Base-by-base conservation (phyloP, 2,329 filamentous ascomycete species). In the Fusarium redolens region DNA sequence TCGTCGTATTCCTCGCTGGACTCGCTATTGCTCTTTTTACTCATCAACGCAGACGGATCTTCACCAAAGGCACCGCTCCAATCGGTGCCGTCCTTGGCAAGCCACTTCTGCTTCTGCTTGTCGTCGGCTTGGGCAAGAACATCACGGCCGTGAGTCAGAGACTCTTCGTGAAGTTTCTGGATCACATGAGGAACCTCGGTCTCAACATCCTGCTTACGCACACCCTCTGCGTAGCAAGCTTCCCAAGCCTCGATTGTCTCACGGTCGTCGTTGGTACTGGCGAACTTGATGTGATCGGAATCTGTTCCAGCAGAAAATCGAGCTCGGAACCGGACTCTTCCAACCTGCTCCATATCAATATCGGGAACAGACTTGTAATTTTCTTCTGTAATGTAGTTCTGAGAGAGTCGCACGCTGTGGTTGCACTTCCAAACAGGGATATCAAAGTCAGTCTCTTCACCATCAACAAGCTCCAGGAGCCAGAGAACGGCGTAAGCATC, bases 211-310 rank as follows among this genome's bases (percentile, higher is more conserved):
- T 91, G 88, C 18, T 86, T 83, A 4, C 96, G 90, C 0, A 97
- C 93, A 17, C 96, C 96, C 81, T 98, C 95, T 0, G 94, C 91
- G 44, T 92, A 90, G 80, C 96, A 98, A 1, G 95, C 93, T 81
- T 98, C 95, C 94, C 95, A 98, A 0, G 92, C 93, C 83, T 98
- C 96, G 72, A 94, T 97, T 0, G 95, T 98, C 85, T 98, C 96
- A 37, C 96, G 92, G 3, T 92, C 92, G 79, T 97, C 91, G 77
- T 97, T 97, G 81, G 97, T 93, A 52, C 91, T 89, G 28, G 97
- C 91, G 75, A 97, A 98, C 3, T 86, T 87, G 73, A 93, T 88
- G 79, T 98, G 96, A 22, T 94, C 92, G 60, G 93, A 90, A 79
- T 98, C 95, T 54, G 94, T 97, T 18, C 96, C 96, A 1, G 95